These are phyloP conservation scores for Fusarium proliferatum DNA, from an alignment of 2,329 filamentous ascomycete species.

Conservation along the genomic window DNA sequence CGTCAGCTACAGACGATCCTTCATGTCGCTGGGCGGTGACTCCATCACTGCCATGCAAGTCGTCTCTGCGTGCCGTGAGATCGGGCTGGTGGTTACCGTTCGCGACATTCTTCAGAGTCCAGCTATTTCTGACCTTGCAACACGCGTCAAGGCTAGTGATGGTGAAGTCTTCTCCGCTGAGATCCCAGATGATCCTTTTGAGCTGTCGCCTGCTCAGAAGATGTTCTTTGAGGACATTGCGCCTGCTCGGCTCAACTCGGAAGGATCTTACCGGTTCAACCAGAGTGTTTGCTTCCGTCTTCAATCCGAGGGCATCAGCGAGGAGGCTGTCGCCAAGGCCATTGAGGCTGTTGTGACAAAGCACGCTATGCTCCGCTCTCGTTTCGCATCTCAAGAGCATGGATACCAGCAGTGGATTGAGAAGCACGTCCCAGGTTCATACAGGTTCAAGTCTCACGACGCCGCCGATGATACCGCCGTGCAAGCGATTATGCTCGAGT, in stretches of 20 bases:
- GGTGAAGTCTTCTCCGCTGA: neutral
- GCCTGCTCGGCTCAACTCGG: neutral
- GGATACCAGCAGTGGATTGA: neutral
- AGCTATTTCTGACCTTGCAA: neutral
- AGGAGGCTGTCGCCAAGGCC: neutral
- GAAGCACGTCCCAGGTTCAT: neutral
- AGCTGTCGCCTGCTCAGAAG: neutral
- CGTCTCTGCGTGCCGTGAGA: neutral
- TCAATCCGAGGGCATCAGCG: fast-evolving
- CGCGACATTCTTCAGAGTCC: neutral
- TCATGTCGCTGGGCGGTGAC: neutral
- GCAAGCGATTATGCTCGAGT: neutral
- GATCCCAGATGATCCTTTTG: neutral
- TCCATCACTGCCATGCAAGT: neutral
- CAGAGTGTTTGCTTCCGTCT: neutral
- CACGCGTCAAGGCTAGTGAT: neutral
- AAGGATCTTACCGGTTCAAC: neutral
- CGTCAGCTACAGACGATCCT: neutral
- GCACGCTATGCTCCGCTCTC: neutral
- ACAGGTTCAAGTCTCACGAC: neutral
- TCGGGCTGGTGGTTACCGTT: neutral
- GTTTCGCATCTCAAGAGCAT: neutral
- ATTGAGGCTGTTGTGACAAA: neutral
- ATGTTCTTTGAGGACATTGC: neutral
- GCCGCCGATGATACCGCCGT: neutral